These are phyloP conservation scores for Eucalyptus lansdowneana DNA, from an alignment of 345 rosid species.

Conservation along the genomic window DNA sequence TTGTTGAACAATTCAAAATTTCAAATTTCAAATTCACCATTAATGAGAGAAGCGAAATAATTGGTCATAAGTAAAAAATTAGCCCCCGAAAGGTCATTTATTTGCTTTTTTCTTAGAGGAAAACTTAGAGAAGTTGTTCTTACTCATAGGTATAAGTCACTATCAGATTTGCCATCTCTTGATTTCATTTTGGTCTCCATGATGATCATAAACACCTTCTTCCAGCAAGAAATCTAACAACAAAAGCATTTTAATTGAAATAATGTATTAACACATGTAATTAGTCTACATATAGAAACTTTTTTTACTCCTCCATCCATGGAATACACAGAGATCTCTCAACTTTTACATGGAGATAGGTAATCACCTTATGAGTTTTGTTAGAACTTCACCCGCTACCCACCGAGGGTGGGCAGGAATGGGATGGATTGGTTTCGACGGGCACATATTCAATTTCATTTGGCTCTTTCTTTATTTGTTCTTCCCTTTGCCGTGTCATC, in stretches of 20 bases:
- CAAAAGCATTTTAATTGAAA: neutral
- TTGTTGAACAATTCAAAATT: neutral
- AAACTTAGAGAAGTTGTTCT: neutral
- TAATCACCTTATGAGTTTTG: neutral
- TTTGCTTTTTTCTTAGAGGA: neutral
- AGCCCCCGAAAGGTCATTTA: neutral
- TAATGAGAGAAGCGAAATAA: neutral
- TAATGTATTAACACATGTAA: neutral
- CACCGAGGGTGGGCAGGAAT: neutral
- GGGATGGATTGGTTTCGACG: neutral
- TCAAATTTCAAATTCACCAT: neutral
- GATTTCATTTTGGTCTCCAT: neutral
- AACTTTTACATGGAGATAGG: neutral
- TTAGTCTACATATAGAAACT: neutral
- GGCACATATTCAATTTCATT: neutral
- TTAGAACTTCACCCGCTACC: neutral
- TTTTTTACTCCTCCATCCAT: neutral
- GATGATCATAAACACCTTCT: neutral
- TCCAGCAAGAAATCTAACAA: neutral
- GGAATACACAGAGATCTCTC: neutral
- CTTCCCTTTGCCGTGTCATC: neutral
- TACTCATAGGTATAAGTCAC: neutral
- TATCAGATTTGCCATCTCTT: neutral
- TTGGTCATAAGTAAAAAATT: neutral
- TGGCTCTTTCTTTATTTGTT: neutral